These are phyloP conservation scores for Bolboschoenus planiculmis DNA, from an alignment of 176 grass and related monocot species.

Conservation along the genomic window DNA sequence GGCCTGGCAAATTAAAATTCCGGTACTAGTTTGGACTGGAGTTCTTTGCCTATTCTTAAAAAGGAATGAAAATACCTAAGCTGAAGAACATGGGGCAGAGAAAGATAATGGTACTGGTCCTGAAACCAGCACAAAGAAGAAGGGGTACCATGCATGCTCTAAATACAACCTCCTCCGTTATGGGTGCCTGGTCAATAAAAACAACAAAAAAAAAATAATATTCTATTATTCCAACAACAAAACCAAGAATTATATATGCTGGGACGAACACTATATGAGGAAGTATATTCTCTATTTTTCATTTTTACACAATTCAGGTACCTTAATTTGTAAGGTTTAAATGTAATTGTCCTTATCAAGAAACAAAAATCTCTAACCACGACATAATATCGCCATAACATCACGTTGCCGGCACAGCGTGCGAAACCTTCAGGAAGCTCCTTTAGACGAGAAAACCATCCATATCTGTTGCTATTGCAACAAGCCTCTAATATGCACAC, in stretches of 20 bases:
- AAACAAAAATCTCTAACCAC: slow-evolving; percentile 44
- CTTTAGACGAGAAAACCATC: slow-evolving; percentile 3
- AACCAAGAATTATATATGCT: neutral
- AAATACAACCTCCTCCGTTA: slow-evolving; percentile 92
- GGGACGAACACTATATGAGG: neutral
- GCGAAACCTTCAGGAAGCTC: slow-evolving; percentile 31
- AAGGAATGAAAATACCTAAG: slow-evolving; percentile 53
- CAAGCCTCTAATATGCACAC: slow-evolving; percentile 31
- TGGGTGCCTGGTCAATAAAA: slow-evolving; percentile 63
- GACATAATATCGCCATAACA: slow-evolving; percentile 75
- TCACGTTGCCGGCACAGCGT: slow-evolving; percentile 32
- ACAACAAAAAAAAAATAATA: slow-evolving; percentile 12
- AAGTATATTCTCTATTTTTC: neutral
- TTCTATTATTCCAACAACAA: neutral
- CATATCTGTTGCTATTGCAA: slow-evolving; percentile 1
- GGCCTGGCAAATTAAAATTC: neutral
- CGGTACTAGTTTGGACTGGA: neutral
- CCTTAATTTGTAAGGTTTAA: neutral
- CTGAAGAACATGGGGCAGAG: slow-evolving; percentile 94
- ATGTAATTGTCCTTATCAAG: neutral
- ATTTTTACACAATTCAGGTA: neutral
- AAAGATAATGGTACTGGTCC: slow-evolving; percentile 60
- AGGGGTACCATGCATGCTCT: slow-evolving; percentile 93
- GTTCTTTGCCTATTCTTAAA: neutral
- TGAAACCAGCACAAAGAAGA: slow-evolving; percentile 92